phyloP scores from a whole-genome alignment of 2,329 filamentous ascomycete species.

The Trichoderma koningiopsis region DNA sequence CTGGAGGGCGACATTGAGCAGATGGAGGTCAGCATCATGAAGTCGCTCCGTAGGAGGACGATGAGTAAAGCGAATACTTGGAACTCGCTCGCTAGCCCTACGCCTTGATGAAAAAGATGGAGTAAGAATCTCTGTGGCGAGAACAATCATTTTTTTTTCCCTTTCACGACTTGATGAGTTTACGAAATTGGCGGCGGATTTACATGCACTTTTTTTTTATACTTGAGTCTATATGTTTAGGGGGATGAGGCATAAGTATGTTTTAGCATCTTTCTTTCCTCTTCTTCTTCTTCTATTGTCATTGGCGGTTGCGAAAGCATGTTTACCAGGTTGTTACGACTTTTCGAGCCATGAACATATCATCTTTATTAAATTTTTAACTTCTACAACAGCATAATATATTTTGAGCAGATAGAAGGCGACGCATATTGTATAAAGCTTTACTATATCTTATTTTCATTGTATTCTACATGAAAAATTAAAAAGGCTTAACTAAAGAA shows the following conservation, averaged over 20 bases:
- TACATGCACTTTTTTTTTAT: background rate
- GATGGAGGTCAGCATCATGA: conserved; percentile 61
- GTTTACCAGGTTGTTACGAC: background rate
- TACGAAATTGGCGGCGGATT: background rate
- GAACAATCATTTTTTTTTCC: background rate
- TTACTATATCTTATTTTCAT: conserved; percentile 3
- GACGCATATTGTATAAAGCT: conserved; percentile 3
- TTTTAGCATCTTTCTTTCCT: background rate
- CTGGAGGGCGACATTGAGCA: conserved; percentile 57
- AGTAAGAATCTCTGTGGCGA: background rate
- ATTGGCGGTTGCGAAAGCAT: background rate
- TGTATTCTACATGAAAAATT: background rate
- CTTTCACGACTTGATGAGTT: background rate
- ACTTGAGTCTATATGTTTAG: background rate
- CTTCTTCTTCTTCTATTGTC: background rate
- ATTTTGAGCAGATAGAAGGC: background rate
- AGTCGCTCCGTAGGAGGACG: conserved; percentile 57
- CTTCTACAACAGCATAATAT: background rate
- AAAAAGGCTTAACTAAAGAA: background rate
- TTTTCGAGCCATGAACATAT: background rate
- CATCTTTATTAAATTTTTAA: background rate
- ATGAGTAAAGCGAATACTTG: conserved; percentile 60
- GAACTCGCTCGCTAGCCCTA: conserved; percentile 44
- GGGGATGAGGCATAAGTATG: background rate
- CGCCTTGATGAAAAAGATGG: conserved; percentile 22